A percentile compares a stretch with the other conserved stretches of the same genome.
phyloP scores from a whole-genome alignment of 169 alveolate species.

The Plasmodium coatneyi region DNA sequence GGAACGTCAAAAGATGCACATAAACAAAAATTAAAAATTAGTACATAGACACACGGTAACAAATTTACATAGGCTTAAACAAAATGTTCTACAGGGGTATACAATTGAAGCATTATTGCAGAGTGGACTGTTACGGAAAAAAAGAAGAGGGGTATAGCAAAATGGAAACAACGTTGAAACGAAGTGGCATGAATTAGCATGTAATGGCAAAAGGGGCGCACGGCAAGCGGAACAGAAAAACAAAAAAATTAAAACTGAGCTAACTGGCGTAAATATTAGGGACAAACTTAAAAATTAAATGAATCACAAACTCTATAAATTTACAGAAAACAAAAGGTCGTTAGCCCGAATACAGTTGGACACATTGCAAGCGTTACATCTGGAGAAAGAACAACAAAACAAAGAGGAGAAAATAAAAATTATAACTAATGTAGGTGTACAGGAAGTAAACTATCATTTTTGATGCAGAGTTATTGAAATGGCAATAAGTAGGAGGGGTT shows the following conservation, averaged over 20 bases:
- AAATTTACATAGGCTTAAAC: slow-evolving; percentile 8
- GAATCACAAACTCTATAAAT: slow-evolving; percentile 26
- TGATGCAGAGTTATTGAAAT: slow-evolving; percentile 13
- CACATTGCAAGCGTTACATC: background rate
- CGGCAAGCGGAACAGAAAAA: background rate
- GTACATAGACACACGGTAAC: slow-evolving; percentile 8
- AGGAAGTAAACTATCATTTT: background rate
- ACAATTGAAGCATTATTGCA: slow-evolving; percentile 17
- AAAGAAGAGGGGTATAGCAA: background rate
- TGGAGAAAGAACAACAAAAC: slow-evolving; percentile 4
- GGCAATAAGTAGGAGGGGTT: slow-evolving; percentile 5
- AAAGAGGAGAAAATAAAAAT: slow-evolving; percentile 5
- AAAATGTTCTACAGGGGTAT: background rate
- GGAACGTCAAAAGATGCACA: background rate
- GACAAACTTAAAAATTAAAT: slow-evolving; percentile 37
- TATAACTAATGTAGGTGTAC: slow-evolving; percentile 7
- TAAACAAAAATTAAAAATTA: slow-evolving; percentile 14
- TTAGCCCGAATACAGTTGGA: slow-evolving; percentile 18
- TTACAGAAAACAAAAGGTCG: background rate
- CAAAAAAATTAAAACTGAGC: background rate
- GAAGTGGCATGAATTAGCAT: background rate
- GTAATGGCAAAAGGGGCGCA: background rate
- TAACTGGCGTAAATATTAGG: slow-evolving; percentile 10
- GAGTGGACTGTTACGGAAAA: background rate
- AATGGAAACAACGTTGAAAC: background rate